phyloP scores from a whole-genome alignment of 306 rosid genomes.

The Benincasa hispida region DNA sequence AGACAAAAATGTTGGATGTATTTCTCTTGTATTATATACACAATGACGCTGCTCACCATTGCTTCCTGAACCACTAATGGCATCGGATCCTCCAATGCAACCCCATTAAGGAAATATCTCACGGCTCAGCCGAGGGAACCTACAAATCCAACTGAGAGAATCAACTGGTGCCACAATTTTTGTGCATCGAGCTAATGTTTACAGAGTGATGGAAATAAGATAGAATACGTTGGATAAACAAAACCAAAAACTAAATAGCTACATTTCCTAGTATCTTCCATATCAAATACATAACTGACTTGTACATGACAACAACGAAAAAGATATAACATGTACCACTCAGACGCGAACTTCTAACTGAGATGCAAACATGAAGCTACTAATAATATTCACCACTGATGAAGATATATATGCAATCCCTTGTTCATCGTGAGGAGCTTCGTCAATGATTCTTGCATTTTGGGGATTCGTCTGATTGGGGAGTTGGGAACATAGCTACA shows the following conservation, averaged over 20 bases:
- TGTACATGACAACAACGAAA: slow-evolving; percentile 13
- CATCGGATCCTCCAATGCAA: slow-evolving; percentile 54
- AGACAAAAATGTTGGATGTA: neutral
- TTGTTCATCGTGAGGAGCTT: too few relatives aligned
- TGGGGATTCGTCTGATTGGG: too few relatives aligned
- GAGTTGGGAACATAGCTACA: too few relatives aligned
- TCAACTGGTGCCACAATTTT: slow-evolving; percentile 57
- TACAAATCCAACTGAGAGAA: slow-evolving; percentile 66
- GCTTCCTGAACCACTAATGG: slow-evolving; percentile 88
- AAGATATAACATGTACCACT: neutral
- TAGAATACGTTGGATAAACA: neutral
- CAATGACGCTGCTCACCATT: slow-evolving; percentile 89
- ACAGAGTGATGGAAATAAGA: neutral
- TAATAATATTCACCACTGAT: neutral
- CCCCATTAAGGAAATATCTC: slow-evolving; percentile 33
- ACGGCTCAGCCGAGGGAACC: slow-evolving; percentile 47
- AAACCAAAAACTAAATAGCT: neutral
- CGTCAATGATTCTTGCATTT: too few relatives aligned
- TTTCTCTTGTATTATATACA: slow-evolving; percentile 64
- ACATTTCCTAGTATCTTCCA: neutral
- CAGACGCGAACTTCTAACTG: neutral
- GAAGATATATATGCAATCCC: too few relatives aligned
- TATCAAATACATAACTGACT: slow-evolving; percentile 46
- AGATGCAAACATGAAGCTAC: neutral
- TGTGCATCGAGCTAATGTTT: slow-evolving; percentile 56